Percentiles rank a stretch among this genome's conserved stretches.
Conservation (phyloP, 768 basidiomycete species). For the Daedaleopsis nitida region DNA sequence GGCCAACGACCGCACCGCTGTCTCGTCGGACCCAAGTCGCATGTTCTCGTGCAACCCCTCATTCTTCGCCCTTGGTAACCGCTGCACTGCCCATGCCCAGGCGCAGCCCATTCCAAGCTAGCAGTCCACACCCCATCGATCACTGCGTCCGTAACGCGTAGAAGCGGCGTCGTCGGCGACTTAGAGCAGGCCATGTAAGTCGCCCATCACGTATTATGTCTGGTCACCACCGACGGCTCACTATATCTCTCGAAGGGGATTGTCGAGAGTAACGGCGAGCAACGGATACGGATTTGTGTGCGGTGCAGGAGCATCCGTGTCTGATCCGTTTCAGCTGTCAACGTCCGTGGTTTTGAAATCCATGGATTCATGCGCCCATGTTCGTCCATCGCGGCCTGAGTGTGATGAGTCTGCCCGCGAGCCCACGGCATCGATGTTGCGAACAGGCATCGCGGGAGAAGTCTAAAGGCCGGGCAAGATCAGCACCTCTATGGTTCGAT, state of each 20-base stretch:
- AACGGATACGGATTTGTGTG: background rate
- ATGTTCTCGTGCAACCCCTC: no score
- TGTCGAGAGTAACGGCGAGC: background rate
- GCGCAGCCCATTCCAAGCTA: background rate
- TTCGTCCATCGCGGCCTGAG: background rate
- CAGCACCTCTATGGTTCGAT: background rate
- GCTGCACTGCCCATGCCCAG: background rate
- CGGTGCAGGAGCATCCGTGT: background rate
- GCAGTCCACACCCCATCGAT: background rate
- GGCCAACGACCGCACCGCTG: no score
- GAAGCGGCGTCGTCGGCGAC: background rate
- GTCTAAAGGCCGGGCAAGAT: background rate
- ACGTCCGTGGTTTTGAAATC: background rate
- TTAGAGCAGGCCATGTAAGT: background rate
- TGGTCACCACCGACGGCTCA: background rate
- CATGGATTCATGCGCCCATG: background rate
- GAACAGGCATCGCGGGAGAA: conserved; percentile 15
- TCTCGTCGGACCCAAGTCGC: no score
- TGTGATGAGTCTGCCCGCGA: background rate
- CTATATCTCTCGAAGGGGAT: conserved; percentile 7
- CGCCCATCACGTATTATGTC: background rate
- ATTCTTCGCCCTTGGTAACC: background rate
- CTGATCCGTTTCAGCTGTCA: background rate
- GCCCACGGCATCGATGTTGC: background rate
- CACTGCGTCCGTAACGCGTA: background rate